Evolutionary conservation across 768 basidiomycete species (phyloP), one percentile per base, ranked within the genome.

Genomic region (Tricholoma furcatifolium): DNA sequence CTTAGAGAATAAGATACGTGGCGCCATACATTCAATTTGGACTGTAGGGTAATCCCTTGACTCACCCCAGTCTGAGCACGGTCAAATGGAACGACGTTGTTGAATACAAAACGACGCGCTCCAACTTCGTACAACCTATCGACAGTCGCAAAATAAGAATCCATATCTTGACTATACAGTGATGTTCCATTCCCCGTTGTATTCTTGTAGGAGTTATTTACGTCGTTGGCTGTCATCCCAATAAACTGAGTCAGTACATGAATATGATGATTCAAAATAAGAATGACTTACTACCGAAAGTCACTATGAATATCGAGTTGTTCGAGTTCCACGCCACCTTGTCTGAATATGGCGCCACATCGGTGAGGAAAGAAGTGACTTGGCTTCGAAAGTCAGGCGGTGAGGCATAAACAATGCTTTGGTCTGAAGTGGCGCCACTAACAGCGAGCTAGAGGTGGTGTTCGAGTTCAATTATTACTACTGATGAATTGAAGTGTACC

Each of bases 371-470:
- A 1, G 60, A 58, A 7, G 55, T 57, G 15, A 58, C 55, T 50
- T 64, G 63, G 10, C 59, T 61, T 36, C 57, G 39, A 36, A 64
- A 64, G 41, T 64, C 63, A 1, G 60, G 60, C 24, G 62, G 56
- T 2, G 56, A 57, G n/a, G 60, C 52, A 32, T 55, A 60, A 15
- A 64, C 50, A 15, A 64, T 56, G 44, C 47, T 45, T 30, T 57
- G 41, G 39, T 64, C 51, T 11, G 56, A 54, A 9, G 59, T 58
- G 17, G 63, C 60, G 4, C 60, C 62, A 36, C 60, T 60, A 20
- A 62, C 54, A 9, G 63, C 63, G 10, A 64, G 59, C 63, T 64
- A 42, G 12, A 4, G 32, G 9, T 38, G 17, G n/a, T 20, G 6
- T 17, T 23, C 20, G 27, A 43, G 14, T 36, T 36, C 2, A 27